Conservation (phyloP, 2,329 filamentous ascomycete species). For the Pseudopithomyces chartarum region DNA sequence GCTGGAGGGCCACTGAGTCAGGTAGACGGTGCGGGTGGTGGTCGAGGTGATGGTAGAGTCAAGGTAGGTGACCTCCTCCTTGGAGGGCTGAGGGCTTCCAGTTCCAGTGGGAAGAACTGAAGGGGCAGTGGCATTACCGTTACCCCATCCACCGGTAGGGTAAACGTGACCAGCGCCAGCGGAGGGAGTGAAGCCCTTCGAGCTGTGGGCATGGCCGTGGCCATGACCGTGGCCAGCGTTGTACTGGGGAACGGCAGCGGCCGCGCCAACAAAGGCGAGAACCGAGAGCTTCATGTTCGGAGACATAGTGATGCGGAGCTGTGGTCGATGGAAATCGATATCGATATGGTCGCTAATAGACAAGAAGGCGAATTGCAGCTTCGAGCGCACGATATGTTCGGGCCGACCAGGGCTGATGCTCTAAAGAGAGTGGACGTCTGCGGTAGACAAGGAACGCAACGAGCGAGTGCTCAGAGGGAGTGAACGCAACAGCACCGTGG, state of each 20-base stretch:
- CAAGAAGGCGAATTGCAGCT: conserved; percentile 36
- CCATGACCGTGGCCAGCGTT: conserved; percentile 27
- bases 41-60: conserved; percentile 34
- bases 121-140: conserved; percentile 15
- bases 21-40: conserved; percentile 34
- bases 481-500: conserved; percentile 41
- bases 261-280: conserved; percentile 49
- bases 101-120: conserved; percentile 24
- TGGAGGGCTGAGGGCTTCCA: conserved; percentile 16
- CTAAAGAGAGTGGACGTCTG: conserved; percentile 41
- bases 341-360: conserved; percentile 13
- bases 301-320: conserved; percentile 30
- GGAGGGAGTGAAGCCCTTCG: conserved; percentile 16
- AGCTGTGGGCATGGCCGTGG: conserved; percentile 35
- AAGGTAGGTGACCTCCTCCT: conserved; percentile 27
- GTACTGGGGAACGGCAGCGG: conserved; percentile 42
- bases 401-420: conserved; percentile 52
- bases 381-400: conserved; percentile 43
- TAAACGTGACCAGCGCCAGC: conserved; percentile 31
- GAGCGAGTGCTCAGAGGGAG: conserved; percentile 51
- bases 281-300: conserved; percentile 47
- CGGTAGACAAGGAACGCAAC: conserved; percentile 43
- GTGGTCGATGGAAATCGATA: conserved; percentile 1
- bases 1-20: conserved; percentile 21
- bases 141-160: conserved; percentile 37